Conservation (phyloP, 2,329 filamentous ascomycete genomes). For the Paramyrothecium sp. region DNA sequence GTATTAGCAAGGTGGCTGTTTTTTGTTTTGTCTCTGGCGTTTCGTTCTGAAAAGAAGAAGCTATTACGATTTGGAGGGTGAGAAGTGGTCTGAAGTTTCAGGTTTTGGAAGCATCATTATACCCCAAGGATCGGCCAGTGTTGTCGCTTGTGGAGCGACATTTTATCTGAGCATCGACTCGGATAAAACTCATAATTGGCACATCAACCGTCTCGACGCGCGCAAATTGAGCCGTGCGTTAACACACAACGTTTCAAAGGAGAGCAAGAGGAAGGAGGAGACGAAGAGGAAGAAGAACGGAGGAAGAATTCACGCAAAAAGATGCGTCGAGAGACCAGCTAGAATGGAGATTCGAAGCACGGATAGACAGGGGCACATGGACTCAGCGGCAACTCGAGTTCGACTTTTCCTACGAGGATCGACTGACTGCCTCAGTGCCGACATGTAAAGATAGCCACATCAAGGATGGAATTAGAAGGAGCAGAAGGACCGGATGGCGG, state of each 20-base stretch:
- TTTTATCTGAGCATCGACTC: neutral
- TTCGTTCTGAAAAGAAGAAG: conserved; percentile 12
- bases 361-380: too few relatives aligned
- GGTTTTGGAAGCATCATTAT: conserved; percentile 1
- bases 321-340: too few relatives aligned
- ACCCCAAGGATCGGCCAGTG: neutral
- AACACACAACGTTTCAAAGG: conserved; percentile 2
- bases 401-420: too few relatives aligned
- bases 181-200: neutral
- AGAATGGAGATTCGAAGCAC: too few relatives aligned
- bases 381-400: too few relatives aligned
- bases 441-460: too few relatives aligned
- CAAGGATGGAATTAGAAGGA: too few relatives aligned
- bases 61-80: neutral
- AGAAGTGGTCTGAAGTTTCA: neutral
- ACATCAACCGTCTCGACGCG: neutral
- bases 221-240: conserved; percentile 1
- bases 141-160: neutral
- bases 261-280: conserved; percentile 4
- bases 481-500: too few relatives aligned
- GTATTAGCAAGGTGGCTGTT: conserved; percentile 14
- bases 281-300: conserved; percentile 9
- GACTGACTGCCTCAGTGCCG: too few relatives aligned
- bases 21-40: conserved; percentile 13
- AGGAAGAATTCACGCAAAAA: neutral